Percentiles rank a stretch among this genome's conserved stretches.
These are phyloP conservation scores for Fusarium liriodendri DNA, from an alignment of 2,329 filamentous ascomycete species.

Conservation along the genomic window DNA sequence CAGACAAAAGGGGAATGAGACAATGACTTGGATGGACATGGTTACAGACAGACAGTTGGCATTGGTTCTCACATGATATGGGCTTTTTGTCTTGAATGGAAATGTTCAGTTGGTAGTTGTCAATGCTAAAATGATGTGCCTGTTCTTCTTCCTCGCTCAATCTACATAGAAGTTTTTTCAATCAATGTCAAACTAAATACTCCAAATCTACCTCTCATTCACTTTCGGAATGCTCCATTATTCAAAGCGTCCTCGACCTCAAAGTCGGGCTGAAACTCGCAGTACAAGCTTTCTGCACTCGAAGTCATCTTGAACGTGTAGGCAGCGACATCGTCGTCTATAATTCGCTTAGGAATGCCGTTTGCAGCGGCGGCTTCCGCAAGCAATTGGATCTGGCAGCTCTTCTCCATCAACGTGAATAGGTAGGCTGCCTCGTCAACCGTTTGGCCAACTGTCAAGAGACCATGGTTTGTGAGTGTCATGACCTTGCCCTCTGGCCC, in stretches of 20 bases:
- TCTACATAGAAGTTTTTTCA: neutral
- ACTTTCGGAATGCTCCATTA: neutral
- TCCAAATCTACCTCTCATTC: neutral
- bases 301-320: neutral
- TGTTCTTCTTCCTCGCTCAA: neutral
- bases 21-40: neutral
- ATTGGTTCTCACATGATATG: neutral
- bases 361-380: neutral
- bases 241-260: neutral
- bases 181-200: neutral
- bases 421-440: neutral
- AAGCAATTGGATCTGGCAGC: neutral
- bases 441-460: neutral
- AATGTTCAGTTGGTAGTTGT: neutral
- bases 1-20: neutral
- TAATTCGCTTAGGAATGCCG: neutral
- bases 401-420: neutral
- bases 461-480: neutral
- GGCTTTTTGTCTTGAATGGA: neutral
- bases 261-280: neutral
- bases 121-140: neutral
- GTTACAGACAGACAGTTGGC: neutral
- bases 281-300: neutral
- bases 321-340: neutral
- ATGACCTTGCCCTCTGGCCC: neutral